Conservation (phyloP, 108 stramenopile species). For the Nitzschia sp. region DNA sequence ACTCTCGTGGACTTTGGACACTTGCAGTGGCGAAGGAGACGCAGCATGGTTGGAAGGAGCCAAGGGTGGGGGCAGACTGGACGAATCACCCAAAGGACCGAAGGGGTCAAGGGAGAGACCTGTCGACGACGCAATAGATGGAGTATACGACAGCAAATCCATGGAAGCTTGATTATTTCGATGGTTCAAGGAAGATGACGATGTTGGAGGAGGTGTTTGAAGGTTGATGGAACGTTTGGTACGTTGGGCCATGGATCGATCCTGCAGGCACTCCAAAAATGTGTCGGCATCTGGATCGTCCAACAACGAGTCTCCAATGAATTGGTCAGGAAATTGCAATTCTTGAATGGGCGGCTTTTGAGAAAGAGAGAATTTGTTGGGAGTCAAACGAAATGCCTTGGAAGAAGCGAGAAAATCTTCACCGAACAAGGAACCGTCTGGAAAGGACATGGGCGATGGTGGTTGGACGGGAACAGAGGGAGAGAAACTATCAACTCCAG, state of each 20-base stretch:
- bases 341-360: no score
- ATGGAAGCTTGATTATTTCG: background rate
- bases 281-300: constrained; percentile 17
- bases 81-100: background rate
- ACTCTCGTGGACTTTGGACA: constrained; percentile 31
- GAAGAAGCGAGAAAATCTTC: background rate
- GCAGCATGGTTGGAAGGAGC: background rate
- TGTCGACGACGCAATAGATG: background rate
- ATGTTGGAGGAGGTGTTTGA: background rate
- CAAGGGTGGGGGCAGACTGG: no score
- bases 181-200: background rate
- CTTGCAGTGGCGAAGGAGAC: constrained; percentile 11
- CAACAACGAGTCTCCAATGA: no score
- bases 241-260: constrained; percentile 21
- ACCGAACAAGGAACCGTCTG: background rate
- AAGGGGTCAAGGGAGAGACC: no score
- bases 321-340: no score
- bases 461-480: constrained; percentile 5
- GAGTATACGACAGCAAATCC: background rate
- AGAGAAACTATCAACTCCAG: no score
- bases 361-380: no score
- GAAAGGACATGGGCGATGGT: background rate
- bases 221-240: constrained; percentile 17
- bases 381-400: no score
- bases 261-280: constrained; percentile 26